Conservation (phyloP, 2,329 filamentous ascomycete species). For the Colletotrichum cuscutae region DNA sequence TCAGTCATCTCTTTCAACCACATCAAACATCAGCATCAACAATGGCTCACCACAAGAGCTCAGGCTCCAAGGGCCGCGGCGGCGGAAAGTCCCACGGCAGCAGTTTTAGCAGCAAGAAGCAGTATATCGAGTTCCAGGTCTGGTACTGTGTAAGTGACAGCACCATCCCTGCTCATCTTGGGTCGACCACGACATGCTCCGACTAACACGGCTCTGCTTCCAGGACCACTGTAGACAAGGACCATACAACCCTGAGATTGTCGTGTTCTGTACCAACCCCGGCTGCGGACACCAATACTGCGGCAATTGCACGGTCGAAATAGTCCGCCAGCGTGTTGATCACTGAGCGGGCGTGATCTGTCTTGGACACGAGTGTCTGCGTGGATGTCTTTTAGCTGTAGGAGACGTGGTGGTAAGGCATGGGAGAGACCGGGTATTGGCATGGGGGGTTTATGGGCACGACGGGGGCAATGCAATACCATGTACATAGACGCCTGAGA, state of each 20-base stretch:
- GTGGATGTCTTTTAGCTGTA: neutral
- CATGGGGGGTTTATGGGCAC: too few relatives aligned
- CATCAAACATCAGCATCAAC: neutral
- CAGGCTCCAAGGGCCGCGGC: neutral
- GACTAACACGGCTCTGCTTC: neutral
- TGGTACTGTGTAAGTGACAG: conserved; percentile 11
- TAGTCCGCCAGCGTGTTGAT: neutral
- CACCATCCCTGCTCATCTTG: neutral
- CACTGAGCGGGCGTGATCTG: neutral
- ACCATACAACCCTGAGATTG: neutral
- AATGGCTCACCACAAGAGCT: neutral
- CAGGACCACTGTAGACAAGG: neutral
- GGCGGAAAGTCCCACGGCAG: neutral
- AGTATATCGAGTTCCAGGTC: neutral
- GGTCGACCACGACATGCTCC: too few relatives aligned
- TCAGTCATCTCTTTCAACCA: neutral
- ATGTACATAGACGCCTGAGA: too few relatives aligned
- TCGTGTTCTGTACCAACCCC: neutral
- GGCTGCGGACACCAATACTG: conserved; percentile 7
- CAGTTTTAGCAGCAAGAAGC: neutral
- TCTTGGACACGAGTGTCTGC: neutral
- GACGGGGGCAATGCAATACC: too few relatives aligned
- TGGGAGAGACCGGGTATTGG: too few relatives aligned
- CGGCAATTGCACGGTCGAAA: neutral
- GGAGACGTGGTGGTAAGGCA: neutral